phyloP scores from a whole-genome alignment of 352 stramenopile species.

The Phytophthora cactorum region DNA sequence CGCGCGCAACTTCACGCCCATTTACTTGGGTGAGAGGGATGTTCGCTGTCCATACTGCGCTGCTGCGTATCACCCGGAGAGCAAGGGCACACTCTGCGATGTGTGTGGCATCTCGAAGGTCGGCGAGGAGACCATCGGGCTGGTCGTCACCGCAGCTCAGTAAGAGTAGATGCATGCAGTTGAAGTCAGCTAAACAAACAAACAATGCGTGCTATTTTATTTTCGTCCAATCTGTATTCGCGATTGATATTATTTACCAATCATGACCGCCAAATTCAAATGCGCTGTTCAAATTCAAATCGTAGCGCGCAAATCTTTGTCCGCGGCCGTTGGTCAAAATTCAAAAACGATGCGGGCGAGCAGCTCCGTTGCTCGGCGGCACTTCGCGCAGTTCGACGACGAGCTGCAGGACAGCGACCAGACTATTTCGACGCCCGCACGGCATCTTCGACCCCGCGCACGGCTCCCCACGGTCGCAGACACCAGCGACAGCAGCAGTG shows the following conservation, averaged over 20 bases:
- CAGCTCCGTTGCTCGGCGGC: constrained; percentile 15
- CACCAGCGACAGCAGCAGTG: constrained; percentile 12
- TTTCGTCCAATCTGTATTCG: constrained; percentile 20
- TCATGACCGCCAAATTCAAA: background rate
- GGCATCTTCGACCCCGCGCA: constrained; percentile 10
- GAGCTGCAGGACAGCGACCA: constrained; percentile 75
- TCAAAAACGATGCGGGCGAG: constrained; percentile 26
- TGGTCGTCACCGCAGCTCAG: constrained; percentile 87
- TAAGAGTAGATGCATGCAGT: constrained; percentile 30
- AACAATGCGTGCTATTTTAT: constrained; percentile 35
- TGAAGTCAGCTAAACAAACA: constrained; percentile 8
- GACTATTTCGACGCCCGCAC: constrained; percentile 45
- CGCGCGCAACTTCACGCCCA: constrained; percentile 93
- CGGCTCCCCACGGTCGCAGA: constrained; percentile 27
- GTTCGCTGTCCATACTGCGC: constrained; percentile 97
- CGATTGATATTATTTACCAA: constrained; percentile 11
- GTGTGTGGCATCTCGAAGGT: constrained; percentile 94
- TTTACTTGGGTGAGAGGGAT: constrained; percentile 92
- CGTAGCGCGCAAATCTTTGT: constrained; percentile 29
- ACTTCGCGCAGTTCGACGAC: constrained; percentile 62
- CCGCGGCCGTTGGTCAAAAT: constrained; percentile 18
- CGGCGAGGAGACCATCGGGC: constrained; percentile 95
- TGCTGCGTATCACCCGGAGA: constrained; percentile 89
- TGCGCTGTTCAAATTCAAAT: constrained; percentile 30
- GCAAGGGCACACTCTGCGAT: constrained; percentile 92